Evolutionary conservation across 441 rosid genomes (phyloP).

Genomic region (Kokia cookei): DNA sequence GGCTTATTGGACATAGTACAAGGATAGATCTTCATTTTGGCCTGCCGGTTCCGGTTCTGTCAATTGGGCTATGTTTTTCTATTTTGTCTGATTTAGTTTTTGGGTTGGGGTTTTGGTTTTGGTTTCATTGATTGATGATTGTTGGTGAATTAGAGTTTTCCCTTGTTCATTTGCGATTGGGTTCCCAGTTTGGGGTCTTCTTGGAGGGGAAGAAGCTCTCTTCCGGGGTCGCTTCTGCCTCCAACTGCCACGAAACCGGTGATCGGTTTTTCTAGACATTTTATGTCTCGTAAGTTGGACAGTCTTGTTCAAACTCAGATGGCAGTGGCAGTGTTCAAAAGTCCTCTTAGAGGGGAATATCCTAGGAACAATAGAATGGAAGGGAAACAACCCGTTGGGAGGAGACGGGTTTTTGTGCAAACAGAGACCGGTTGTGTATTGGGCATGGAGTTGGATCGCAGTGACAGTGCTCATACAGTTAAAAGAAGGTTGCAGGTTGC

Average conservation of each 20-base stretch:
- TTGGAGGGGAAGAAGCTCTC: slow-evolving; percentile 41
- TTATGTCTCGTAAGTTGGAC: slow-evolving; percentile 73
- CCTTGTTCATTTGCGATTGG: slow-evolving; percentile 16
- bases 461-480: slow-evolving; percentile 49
- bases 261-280: slow-evolving; percentile 22
- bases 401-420: slow-evolving; percentile 50
- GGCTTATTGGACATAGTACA: slow-evolving; percentile 33
- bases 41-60: neutral
- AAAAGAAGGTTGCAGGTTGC: slow-evolving; percentile 51
- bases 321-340: slow-evolving; percentile 64
- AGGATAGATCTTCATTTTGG: slow-evolving; percentile 9
- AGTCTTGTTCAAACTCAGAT: slow-evolving; percentile 81
- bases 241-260: slow-evolving; percentile 8
- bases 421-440: slow-evolving; percentile 56
- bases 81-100: neutral
- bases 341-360: slow-evolving; percentile 59
- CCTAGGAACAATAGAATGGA: slow-evolving; percentile 45
- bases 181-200: slow-evolving; percentile 33
- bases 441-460: slow-evolving; percentile 58
- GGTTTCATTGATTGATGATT: slow-evolving; percentile 34
- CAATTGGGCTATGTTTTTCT: neutral
- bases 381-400: slow-evolving; percentile 48
- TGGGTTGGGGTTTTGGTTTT: slow-evolving; percentile 16
- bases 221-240: slow-evolving; percentile 32
- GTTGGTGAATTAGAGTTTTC: slow-evolving; percentile 15